phyloP scores from a whole-genome alignment of 495 filamentous ascomycete genomes.

The Hypoxylon crocopeplum region DNA sequence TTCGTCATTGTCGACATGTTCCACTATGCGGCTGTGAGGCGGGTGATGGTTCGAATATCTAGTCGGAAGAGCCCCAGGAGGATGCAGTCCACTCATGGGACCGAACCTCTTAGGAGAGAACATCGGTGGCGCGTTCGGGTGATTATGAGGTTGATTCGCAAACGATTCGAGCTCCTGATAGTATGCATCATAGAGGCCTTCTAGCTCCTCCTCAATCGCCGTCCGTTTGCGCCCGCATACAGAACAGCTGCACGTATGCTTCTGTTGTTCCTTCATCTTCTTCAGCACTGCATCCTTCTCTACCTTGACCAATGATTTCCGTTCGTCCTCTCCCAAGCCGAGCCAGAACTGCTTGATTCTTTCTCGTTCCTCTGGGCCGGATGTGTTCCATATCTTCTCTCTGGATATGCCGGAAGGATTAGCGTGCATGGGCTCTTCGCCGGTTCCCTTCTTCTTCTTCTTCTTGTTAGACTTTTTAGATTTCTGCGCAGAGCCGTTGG shows the following conservation, averaged over 20 bases:
- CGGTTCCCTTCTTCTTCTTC: constrained; percentile 57
- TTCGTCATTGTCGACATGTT: constrained; percentile 65
- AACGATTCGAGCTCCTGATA: constrained; percentile 98
- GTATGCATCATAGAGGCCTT: constrained; percentile 99
- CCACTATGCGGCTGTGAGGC: constrained; percentile 61
- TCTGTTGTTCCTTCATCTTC: constrained; percentile 99
- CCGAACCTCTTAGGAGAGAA: constrained; percentile 67
- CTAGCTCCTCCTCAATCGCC: constrained; percentile 97
- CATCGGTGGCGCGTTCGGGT: constrained; percentile 63
- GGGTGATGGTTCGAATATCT: constrained; percentile 58
- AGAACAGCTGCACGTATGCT: constrained; percentile 97
- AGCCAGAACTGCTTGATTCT: constrained; percentile 99
- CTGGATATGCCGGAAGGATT: constrained; percentile 59
- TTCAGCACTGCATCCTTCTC: constrained; percentile 97
- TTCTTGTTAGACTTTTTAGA: constrained; percentile 71
- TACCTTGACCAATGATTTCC: constrained; percentile 92
- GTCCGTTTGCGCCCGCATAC: constrained; percentile 96
- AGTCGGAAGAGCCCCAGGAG: constrained; percentile 53
- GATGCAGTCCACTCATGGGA: constrained; percentile 58
- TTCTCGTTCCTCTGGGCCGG: constrained; percentile 88
- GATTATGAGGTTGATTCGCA: constrained; percentile 82
- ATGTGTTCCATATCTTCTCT: constrained; percentile 97
- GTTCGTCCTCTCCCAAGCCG: constrained; percentile 91
- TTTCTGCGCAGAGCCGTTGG: constrained; percentile 41
- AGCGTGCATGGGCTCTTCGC: constrained; percentile 19